Base-by-base conservation (phyloP, 169 alveolate species). In the Cyclospora cayetanensis region DNA sequence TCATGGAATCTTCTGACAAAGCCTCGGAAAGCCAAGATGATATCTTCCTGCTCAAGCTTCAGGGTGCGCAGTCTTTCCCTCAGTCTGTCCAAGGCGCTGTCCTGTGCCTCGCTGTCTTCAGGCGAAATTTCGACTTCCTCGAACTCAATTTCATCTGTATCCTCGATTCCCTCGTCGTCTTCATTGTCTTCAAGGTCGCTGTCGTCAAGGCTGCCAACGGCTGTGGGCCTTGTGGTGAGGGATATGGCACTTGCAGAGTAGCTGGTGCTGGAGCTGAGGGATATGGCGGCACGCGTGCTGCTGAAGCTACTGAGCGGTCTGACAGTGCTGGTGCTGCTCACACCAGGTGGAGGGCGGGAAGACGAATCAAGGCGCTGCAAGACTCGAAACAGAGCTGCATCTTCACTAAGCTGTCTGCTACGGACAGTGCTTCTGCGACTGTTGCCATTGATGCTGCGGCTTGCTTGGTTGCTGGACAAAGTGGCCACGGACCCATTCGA, bases 361-460 rank as follows among this genome's bases (percentile, higher is more conserved):
- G n/a, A n/a, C n/a, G n/a, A 55, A 11, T 74, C 85, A 4, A 74
- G 42, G 27, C 63, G 55, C 65, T 41, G 85, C 41, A 74, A 63
- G 41, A 74, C 60, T 2, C 85, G 60, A 25, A 74, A 11, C 0
- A 74, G 37, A 20, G 85, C 85, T 3, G 63, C 85, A 2, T 74
- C 85, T 74, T 74, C 85, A 1, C 34, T 41, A 22, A 41, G 15
- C 22, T 29, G 25, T 4, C 83, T 18, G 53, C 31, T 63, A 20
- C 74, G 39, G 79, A 12, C 29, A 11, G 35, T 5, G 2, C 37
- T 63, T 34, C 12, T 63, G 74, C 80, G 31, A 50, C 52, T 68
- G 80, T 50, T 68, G 80, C 80, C 35, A n/a, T 27, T 34, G 60
- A 55, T 18, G 85, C 85, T 74, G 85, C 85, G 27, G 65, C 65